These are phyloP conservation scores for Immersiporthe knoxdaviesiana DNA, from an alignment of 2,329 filamentous ascomycete species.

Conservation along the genomic window DNA sequence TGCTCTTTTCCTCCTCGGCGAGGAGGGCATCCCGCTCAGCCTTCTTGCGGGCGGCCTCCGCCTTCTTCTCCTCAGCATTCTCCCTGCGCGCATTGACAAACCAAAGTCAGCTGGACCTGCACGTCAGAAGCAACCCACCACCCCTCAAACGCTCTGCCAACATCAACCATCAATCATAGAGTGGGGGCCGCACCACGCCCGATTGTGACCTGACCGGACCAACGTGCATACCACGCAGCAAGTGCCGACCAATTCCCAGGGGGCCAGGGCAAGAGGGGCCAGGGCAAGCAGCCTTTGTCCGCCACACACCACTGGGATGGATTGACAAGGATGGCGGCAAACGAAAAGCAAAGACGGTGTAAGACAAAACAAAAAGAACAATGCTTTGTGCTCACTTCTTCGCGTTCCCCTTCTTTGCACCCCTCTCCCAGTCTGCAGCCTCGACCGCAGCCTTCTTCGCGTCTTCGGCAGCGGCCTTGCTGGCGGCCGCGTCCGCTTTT, in stretches of 20 bases:
- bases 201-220: not conserved
- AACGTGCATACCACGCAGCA: not conserved
- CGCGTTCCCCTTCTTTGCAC: conserved; percentile 72
- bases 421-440: conserved; percentile 79
- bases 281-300: not conserved
- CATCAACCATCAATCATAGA: not conserved
- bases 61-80: conserved; percentile 80
- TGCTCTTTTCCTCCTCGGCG: conserved; percentile 76
- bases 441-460: conserved; percentile 69
- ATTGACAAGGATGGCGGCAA: not conserved
- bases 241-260: not conserved
- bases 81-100: conserved; percentile 58
- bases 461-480: conserved; percentile 75
- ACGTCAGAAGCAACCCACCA: not conserved
- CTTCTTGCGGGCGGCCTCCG: conserved; percentile 83
- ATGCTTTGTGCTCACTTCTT: conserved; percentile 73
- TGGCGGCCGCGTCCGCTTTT: conserved; percentile 85
- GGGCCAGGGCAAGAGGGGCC: not conserved
- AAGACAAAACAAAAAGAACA: not conserved
- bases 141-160: not conserved
- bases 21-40: conserved; percentile 85
- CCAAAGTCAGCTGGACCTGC: not conserved
- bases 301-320: not conserved
- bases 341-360: not conserved
- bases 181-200: not conserved